Percentiles rank a stretch among this genome's conserved stretches.
These are phyloP conservation scores for Obba rivulosa DNA, from an alignment of 768 basidiomycete species.

Conservation along the genomic window DNA sequence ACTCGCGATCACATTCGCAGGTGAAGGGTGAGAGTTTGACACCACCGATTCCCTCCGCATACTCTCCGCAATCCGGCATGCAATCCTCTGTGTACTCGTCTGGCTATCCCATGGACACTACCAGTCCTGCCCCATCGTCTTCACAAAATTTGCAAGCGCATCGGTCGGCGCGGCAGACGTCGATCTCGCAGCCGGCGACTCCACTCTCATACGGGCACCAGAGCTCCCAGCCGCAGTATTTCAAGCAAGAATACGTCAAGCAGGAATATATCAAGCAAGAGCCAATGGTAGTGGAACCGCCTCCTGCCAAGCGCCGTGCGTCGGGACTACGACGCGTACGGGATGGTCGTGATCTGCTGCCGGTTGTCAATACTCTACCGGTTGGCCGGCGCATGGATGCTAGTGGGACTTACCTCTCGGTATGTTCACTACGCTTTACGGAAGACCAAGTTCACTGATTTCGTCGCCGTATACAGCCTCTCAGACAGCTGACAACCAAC, in stretches of 20 bases:
- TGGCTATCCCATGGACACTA: constrained; percentile 58
- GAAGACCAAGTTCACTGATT: constrained; percentile 1
- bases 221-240: constrained; percentile 46
- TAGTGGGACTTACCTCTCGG: constrained; percentile 74
- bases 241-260: constrained; percentile 48
- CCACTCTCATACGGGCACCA: constrained; percentile 64
- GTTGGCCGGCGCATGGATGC: constrained; percentile 72
- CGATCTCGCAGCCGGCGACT: constrained; percentile 64
- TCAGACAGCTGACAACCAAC: constrained; percentile 73
- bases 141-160: constrained; percentile 45
- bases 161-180: constrained; percentile 44
- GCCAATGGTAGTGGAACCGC: constrained; percentile 66
- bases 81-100: constrained; percentile 37
- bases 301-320: constrained; percentile 55
- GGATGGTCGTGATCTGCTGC: constrained; percentile 71
- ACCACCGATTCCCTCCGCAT: constrained; percentile 45
- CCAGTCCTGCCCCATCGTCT: constrained; percentile 54
- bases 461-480: constrained; percentile 38
- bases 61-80: constrained; percentile 42
- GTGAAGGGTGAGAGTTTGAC: constrained; percentile 46
- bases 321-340: constrained; percentile 78
- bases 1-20: constrained; percentile 55
- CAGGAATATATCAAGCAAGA: constrained; percentile 57
- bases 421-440: constrained; percentile 36
- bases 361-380: constrained; percentile 59